Base-by-base conservation (phyloP, 345 rosid species). In the Eucalyptus tenuipes region DNA sequence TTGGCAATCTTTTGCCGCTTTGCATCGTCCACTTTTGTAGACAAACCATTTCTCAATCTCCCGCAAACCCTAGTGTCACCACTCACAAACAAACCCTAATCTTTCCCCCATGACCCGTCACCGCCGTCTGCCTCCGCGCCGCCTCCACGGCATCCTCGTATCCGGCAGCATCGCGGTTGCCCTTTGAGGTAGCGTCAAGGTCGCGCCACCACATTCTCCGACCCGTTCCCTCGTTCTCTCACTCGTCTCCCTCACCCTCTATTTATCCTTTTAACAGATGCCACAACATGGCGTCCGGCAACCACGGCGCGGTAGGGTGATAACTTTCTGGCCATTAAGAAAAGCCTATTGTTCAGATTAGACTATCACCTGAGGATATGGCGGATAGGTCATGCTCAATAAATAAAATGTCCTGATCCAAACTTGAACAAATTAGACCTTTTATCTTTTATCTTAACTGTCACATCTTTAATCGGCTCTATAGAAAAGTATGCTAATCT, bases 131-230 rank as follows among this genome's bases (percentile, higher is more conserved):
- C 80, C 80, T 68, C 42, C 10, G 7, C 17, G 2, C 81, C 25
- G 7, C 22, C 81, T 17, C 44, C 81, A 37, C 6, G 24, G 40
- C 25, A 1, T 71, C 45, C 45, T 37, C 7, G 0, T 8, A 24
- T 0, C 44, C 11, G 3, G 44, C 42, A 33, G 13, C 80, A 68
- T 9, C 44, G 1, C 13, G 12, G 12, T 37, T 17, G 44, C 44
- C 44, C 80, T 68, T 31, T 0, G 8, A 59, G 66, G 7, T 27
- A 13, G 18, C 18, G 0, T n/a, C 24, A 0, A 68, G 44, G 0
- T 17, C 0, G 24, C 80, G 2, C 42, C 24, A 0, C 37, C 37
- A 64, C 37, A n/a, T n/a, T 64, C 40, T 64, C 75, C 37, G 3
- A 2, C 3, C 9, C 9, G 2, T 64, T 64, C 71, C 71, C 37